These are phyloP conservation scores for Tolypocladium pustulatum DNA, from an alignment of 2,329 filamentous ascomycete species.

Conservation along the genomic window DNA sequence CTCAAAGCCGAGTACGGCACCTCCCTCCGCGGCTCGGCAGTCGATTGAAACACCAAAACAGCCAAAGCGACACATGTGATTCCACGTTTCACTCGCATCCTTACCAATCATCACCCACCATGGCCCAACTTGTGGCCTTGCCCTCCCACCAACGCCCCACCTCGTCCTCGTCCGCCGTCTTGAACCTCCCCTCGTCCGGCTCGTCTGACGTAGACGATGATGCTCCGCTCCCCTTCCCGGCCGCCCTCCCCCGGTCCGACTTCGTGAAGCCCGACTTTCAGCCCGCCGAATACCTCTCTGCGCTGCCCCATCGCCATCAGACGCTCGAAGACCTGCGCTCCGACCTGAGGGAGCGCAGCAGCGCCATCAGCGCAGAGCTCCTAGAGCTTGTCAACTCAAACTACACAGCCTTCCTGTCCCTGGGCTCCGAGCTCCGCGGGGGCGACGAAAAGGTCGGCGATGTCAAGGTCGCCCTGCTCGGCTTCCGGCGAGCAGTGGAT, in stretches of 20 bases:
- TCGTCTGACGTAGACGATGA: constrained; percentile 39
- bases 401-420: constrained; percentile 79
- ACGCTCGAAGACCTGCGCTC: constrained; percentile 86
- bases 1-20: not conserved
- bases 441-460: constrained; percentile 90
- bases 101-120: constrained; percentile 6
- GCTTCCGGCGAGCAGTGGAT: constrained; percentile 74
- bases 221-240: constrained; percentile 74
- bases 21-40: not conserved
- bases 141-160: constrained; percentile 15
- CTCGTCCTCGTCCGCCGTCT: constrained; percentile 4
- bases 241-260: constrained; percentile 69
- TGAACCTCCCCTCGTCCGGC: constrained; percentile 5
- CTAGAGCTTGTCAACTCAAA: constrained; percentile 92
- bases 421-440: constrained; percentile 72
- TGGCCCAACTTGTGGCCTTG: constrained; percentile 16
- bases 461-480: constrained; percentile 74
- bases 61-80: not conserved
- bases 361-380: constrained; percentile 73
- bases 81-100: not conserved
- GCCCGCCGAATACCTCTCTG: constrained; percentile 69
- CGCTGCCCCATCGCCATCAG: constrained; percentile 78
- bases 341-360: constrained; percentile 73
- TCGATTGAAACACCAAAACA: not conserved
- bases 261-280: constrained; percentile 74